Base-by-base conservation (phyloP, 2,329 filamentous ascomycete genomes). In the Laburnicola sp. region DNA sequence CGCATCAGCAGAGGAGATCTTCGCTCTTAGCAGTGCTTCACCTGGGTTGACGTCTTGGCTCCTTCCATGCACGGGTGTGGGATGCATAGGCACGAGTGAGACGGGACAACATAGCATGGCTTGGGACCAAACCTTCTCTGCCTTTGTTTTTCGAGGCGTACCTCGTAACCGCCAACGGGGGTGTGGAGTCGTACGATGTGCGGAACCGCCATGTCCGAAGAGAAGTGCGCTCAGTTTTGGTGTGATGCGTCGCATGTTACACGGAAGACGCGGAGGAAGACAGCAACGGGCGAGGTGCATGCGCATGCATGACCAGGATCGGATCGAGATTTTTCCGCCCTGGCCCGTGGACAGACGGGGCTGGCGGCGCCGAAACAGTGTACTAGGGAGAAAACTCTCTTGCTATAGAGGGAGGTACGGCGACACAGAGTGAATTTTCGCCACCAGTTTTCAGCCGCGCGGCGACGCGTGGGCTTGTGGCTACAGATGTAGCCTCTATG, bases 181-280 rank as follows among this genome's bases (percentile, higher is more conserved):
- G 32, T n/a, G n/a, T n/a, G 32, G 22, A 25, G 48, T 57, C 50
- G 57, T 59, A 62, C 57, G 55, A 58, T 56, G 25, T 27, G 41
- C 49, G 45, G 32, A 8, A 34, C 16, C 10, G n/a, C n/a, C n/a
- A n/a, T n/a, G n/a, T n/a, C n/a, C n/a, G 21, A 31, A 23, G 8
- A 11, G 21, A 10, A 27, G 21, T 34, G 31, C 11, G 21, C 10
- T 26, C 11, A 34, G 23, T 26, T 22, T 41, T 32, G 36, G 50
- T 46, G 49, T 50, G 22, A 53, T 16, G 34, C 45, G 31, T 41
- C 45, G 42, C 38, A 22, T 35, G 41, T 45, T 35, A 46, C 40
- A 31, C 31, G 30, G 5, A 46, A 10, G 11, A 47, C 35, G 8
- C 26, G 37, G 6, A 28, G 2, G n/a, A 35, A 9, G 11, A 35